Evolutionary conservation across 2,329 filamentous ascomycete genomes (phyloP), one percentile per base, ranked within the genome.

Genomic region (Sarocladium kiliense): DNA sequence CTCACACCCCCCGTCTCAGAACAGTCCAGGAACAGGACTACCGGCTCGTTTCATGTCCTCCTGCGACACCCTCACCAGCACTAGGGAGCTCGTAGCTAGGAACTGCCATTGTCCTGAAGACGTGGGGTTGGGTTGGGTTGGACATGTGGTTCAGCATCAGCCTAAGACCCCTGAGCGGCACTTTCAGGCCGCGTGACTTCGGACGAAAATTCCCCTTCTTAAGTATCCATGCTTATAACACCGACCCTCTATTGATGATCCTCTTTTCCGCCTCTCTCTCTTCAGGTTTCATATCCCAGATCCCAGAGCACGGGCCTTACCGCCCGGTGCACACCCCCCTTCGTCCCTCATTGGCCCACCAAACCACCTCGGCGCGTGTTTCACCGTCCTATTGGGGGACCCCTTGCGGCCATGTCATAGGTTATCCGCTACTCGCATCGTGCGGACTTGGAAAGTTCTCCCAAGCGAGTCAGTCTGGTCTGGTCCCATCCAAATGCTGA

Each of bases 281-380:
- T 27, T 51, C 7, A 34, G 30, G 27, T 21, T 32, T 32, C 25
- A n/a, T 12, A 27, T 51, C 16, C 27, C 47, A 34, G 27, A 51
- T 34, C 47, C 30, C 47, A 51, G 25, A 47, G 47, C 47, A 51
- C 27, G 47, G 27, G 47, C 47, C 47, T 51, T 51, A 18, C 47
- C 47, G 47, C 47, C 47, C 27, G 27, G 47, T 11, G 12, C 44
- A 7, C 9, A 12, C n/a, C 27, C 18, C 27, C 23, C 27, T 34
- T 23, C 6, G 3, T 23, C 26, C 44, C 26, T 32, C 23, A 51
- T 51, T 51, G 47, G 47, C 30, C 47, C 44, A 47, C 44, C 21
- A 30, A 23, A 30, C 12, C 23, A 47, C 23, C 47, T 51, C 47
- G 47, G 47, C 47, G 47, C 47, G 47, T 51, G 47, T 51, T 51